Evolutionary conservation across 257 asterid species (phyloP).

Genomic region (Echites panduratus): DNA sequence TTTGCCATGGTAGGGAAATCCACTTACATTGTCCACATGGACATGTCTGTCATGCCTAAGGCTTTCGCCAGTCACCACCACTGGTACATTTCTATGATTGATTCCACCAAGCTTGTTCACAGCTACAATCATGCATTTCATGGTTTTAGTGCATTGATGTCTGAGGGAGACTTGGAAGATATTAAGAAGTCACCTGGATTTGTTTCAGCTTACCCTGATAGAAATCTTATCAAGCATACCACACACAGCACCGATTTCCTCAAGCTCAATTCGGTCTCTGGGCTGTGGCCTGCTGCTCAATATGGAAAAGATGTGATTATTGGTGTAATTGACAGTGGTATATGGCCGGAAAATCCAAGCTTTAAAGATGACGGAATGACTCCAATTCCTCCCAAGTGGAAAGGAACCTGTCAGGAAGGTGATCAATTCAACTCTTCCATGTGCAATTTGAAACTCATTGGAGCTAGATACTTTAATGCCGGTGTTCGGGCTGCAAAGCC

Average conservation of each 20-base stretch:
- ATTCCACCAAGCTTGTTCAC: constrained; percentile 12
- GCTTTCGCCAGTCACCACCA: constrained; percentile 16
- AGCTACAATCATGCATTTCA: constrained; percentile 36
- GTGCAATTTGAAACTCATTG: constrained; percentile 50
- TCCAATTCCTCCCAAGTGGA: background rate
- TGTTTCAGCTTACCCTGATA: constrained; percentile 32
- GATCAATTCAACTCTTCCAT: constrained; percentile 31
- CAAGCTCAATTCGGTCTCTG: constrained; percentile 29
- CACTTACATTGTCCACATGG: constrained; percentile 21
- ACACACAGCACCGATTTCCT: constrained; percentile 44
- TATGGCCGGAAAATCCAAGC: background rate
- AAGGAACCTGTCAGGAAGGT: constrained; percentile 32
- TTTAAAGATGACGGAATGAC: constrained; percentile 1
- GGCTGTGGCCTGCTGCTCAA: constrained; percentile 45
- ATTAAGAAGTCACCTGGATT: constrained; percentile 32
- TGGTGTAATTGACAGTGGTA: background rate
- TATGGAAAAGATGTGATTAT: constrained; percentile 24
- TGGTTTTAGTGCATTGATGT: constrained; percentile 40
- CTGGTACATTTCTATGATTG: constrained; percentile 14
- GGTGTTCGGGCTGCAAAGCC: constrained; percentile 36
- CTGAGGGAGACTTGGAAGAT: constrained; percentile 23
- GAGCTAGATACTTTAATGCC: constrained; percentile 39
- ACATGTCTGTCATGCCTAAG: constrained; percentile 20
- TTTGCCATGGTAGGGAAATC: constrained; percentile 5
- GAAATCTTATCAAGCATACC: constrained; percentile 31